Conservation (phyloP, 2,329 filamentous ascomycete genomes). For the Cyclaneusma minus region DNA sequence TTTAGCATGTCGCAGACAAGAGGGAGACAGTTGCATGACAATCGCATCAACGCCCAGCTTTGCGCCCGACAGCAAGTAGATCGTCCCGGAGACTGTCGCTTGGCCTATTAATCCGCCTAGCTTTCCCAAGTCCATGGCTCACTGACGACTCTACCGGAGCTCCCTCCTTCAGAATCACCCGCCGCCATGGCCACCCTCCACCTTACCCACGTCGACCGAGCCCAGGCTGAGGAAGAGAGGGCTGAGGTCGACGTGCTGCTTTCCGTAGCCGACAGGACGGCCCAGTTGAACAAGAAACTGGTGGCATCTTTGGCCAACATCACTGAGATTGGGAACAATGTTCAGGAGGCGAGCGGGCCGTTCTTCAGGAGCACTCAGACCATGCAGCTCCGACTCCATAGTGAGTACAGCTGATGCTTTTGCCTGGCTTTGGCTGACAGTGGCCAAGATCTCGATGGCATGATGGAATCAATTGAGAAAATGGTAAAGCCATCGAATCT, state of each 20-base stretch:
- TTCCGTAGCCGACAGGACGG: constrained; percentile 75
- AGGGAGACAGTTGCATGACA: no score
- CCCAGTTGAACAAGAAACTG: constrained; percentile 88
- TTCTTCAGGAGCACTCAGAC: constrained; percentile 85
- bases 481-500: constrained; percentile 84
- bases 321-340: constrained; percentile 76
- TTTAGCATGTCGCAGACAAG: no score
- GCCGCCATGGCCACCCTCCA: not conserved
- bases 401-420: constrained; percentile 25
- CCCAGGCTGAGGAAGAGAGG: constrained; percentile 49
- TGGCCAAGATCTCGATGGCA: constrained; percentile 60
- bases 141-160: no score
- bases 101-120: no score
- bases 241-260: constrained; percentile 58
- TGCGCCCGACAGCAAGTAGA: no score
- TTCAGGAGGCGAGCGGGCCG: constrained; percentile 82
- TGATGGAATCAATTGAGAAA: constrained; percentile 75
- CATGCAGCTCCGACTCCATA: constrained; percentile 74
- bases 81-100: no score
- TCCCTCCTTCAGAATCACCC: constrained; percentile 1
- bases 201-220: constrained; percentile 7
- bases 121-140: no score
- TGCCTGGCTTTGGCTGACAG: constrained; percentile 6
- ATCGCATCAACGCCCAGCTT: no score
- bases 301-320: constrained; percentile 72